Percentiles rank a stretch among this genome's conserved stretches.
Conservation (phyloP, 106 monocot species). For the Gastrodia elata region DNA sequence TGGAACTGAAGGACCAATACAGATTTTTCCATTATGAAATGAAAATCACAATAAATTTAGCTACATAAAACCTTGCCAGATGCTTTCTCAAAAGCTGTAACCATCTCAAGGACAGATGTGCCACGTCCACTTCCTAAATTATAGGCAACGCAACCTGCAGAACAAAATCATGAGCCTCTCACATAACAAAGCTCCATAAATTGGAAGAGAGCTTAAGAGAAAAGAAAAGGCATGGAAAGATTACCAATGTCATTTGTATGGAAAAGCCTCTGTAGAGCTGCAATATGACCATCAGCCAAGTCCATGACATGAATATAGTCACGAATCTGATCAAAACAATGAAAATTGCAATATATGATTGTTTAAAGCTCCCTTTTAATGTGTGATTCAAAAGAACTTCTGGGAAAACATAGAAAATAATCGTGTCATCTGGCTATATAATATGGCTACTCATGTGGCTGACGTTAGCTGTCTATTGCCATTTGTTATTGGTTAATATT, state of each 20-base stretch:
- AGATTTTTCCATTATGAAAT: background rate
- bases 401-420: background rate
- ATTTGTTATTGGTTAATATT: background rate
- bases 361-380: background rate
- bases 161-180: background rate
- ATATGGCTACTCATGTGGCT: background rate
- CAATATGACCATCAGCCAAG: conserved; percentile 74
- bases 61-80: conserved; percentile 94
- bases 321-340: conserved; percentile 26
- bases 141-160: conserved; percentile 81
- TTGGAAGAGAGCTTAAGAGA: background rate
- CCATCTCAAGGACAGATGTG: conserved; percentile 76
- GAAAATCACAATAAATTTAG: background rate
- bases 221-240: background rate
- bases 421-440: background rate
- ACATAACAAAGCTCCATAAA: background rate
- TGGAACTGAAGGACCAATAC: background rate
- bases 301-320: conserved; percentile 69
- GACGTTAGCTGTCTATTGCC: background rate
- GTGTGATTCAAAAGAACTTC: background rate
- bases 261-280: conserved; percentile 68
- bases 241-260: conserved; percentile 15
- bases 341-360: background rate
- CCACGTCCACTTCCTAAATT: conserved; percentile 83
- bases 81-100: conserved; percentile 81